Evolutionary conservation across 805 yeast species (phyloP), one percentile per base, ranked within the genome.

Genomic region (Jamesozyma lodderae): DNA sequence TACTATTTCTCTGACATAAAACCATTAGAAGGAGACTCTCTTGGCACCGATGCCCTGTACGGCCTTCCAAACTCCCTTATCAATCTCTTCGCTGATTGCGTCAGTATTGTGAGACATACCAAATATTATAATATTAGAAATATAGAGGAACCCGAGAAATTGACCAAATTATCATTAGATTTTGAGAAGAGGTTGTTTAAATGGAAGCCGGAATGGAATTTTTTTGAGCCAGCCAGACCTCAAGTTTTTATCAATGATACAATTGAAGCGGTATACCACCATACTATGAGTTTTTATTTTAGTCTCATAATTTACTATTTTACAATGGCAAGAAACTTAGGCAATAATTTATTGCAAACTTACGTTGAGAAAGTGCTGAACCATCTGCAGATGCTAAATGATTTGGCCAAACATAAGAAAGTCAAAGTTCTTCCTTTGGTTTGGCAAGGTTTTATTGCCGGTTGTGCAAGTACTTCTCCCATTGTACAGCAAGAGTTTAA

Each of bases 391-490:
- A 66, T 69, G 40, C 72, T 86, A 39, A 82, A 77, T 41, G 53
- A 57, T 29, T 62, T 83, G 35, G 75, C 79, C 24, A 70, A 71
- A 6, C 44, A 46, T 2, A 57, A 63, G n/a, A 61, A 68, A 16
- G 77, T 73, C 18, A 76, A 79, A 1, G 70, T 80, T 16, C 73
- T 80, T 25, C 95, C 96, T 4, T 63, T 84, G 23, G 76, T 84
- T 49, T 86, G 95, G 92, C 90, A 82, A 52, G 94, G 92, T 0
- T 86, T 86, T 48, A 79, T 86, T 31, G 87, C 90, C 1, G 95
- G 94, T 0, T 80, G 92, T 51, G 86, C 82, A 44, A 80, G 87
- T 9, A 70, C 73, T 42, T 73, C 79, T 5, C 48, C 59, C 1
- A 67, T 66, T 24, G 59, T 79, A 26, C 90, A 82, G 46, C 61